These are phyloP conservation scores for Phanerodontia chrysosporium DNA, from an alignment of 768 basidiomycete species.

Conservation along the genomic window DNA sequence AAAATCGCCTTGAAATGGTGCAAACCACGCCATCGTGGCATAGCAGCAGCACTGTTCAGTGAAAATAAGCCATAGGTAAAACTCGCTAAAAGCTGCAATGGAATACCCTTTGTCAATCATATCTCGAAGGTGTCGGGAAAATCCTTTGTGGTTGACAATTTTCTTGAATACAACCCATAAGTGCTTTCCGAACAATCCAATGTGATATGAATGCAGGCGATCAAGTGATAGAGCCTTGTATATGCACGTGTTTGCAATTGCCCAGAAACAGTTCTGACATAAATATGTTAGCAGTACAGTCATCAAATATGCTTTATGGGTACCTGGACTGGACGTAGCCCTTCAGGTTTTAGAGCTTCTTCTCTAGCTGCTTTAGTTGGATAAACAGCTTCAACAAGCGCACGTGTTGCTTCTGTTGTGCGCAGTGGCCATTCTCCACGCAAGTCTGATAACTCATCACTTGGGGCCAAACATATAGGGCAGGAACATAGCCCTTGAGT, in stretches of 20 bases:
- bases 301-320: neutral
- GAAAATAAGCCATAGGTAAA: no score
- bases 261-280: constrained; percentile 39
- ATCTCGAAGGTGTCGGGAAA: no score
- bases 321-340: constrained; percentile 19
- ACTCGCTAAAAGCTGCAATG: no score
- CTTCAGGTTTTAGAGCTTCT: constrained; percentile 17
- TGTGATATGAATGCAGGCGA: constrained; percentile 5
- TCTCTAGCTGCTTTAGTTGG: neutral
- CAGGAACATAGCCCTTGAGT: constrained; percentile 14
- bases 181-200: constrained; percentile 2
- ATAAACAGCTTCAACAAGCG: no score
- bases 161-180: neutral
- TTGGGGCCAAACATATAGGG: constrained; percentile 16
- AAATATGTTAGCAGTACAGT: no score
- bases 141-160: neutral
- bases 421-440: neutral
- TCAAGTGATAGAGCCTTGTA: constrained; percentile 30
- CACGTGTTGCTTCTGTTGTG: no score
- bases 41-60: neutral
- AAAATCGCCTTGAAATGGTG: neutral
- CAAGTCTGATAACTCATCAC: constrained; percentile 1
- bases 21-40: neutral
- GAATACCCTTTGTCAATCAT: neutral
- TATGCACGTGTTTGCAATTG: constrained; percentile 29